Evolutionary conservation across 2,329 filamentous ascomycete species (phyloP), one percentile per base, ranked within the genome.

Genomic region (Fusarium metavorans): DNA sequence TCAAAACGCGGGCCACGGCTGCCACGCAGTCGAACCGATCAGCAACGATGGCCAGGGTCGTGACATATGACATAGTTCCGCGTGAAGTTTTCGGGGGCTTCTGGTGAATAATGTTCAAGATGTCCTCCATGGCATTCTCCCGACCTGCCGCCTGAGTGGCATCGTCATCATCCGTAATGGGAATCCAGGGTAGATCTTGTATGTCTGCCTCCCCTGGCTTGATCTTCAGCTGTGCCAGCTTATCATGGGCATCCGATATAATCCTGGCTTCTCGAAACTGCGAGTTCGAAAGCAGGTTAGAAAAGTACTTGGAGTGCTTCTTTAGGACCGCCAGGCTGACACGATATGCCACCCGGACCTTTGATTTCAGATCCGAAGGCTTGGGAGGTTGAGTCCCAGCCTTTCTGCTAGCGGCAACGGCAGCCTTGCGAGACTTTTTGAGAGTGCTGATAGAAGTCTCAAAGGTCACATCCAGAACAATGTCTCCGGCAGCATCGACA

Each of bases 21-120:
- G 85, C 80, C 2, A 90, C 82, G 69, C 92, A 92, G 82, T 93
- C 92, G 81, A 94, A 95, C 52, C 92, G 89, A 81, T 95, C 93
- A 11, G 93, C 92, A 66, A 94, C 88, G 61, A 94, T 88, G 45
- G 92, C 90, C 45, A 95, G 84, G 2, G 92, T 92, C 16, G 91
- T 89, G 13, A 93, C 85, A 73, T 92, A 92, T 8, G 88, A 83
- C 73, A 94, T 87, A 18, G 88, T 88, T 23, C 88, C 85, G 27
- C 74, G 75, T 6, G 77, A 63, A 2, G 84, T 81, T 59, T 83
- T 84, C n/a, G 81, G 80, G n/a, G 80, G 82, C 41, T 83, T 83
- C 25, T 87, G 87, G 79, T 95, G 93, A 20, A 94, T 83, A 20
- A 93, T 89, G 20, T 88, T 85, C 27, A 95, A 83, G 76, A 95